Evolutionary conservation across 192 early-diverging fungal genomes (phyloP).

Genomic region (Podila epigama): DNA sequence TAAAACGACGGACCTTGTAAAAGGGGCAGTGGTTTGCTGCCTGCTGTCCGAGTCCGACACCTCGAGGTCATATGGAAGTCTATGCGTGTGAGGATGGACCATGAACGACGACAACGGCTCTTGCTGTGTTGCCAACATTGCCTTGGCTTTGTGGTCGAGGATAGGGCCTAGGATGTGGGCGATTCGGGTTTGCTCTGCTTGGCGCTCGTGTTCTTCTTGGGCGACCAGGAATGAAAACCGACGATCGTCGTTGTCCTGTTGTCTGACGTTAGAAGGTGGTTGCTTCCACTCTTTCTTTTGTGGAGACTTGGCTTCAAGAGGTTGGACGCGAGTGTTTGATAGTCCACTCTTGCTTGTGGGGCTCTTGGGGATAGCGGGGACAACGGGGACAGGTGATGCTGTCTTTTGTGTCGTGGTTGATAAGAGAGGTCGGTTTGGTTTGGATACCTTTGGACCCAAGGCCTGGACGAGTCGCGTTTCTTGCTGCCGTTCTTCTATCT

Average conservation of each 20-base stretch:
- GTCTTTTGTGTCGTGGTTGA: too few species aligned
- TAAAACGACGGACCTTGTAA: neutral
- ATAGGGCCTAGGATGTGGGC: neutral
- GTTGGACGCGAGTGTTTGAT: too few species aligned
- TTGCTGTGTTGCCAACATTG: constrained; percentile 1
- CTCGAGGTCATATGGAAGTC: neutral
- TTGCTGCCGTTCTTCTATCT: too few species aligned
- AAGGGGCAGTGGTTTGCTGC: neutral
- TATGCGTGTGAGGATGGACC: neutral
- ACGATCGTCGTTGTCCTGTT: neutral
- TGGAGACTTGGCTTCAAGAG: too few species aligned
- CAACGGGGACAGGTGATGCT: too few species aligned
- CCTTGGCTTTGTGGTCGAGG: neutral
- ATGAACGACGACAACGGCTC: neutral
- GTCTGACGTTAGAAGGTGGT: too few species aligned
- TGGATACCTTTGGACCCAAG: too few species aligned
- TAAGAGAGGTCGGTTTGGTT: too few species aligned
- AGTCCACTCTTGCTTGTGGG: too few species aligned
- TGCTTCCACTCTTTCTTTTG: too few species aligned
- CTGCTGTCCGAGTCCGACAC: neutral
- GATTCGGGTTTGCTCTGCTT: neutral
- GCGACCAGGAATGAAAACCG: neutral
- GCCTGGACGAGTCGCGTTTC: too few species aligned
- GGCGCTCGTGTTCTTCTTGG: neutral
- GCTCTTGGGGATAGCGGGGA: too few species aligned